Conservation (phyloP, 1,139 yeast species). For the Pichia sp. region DNA sequence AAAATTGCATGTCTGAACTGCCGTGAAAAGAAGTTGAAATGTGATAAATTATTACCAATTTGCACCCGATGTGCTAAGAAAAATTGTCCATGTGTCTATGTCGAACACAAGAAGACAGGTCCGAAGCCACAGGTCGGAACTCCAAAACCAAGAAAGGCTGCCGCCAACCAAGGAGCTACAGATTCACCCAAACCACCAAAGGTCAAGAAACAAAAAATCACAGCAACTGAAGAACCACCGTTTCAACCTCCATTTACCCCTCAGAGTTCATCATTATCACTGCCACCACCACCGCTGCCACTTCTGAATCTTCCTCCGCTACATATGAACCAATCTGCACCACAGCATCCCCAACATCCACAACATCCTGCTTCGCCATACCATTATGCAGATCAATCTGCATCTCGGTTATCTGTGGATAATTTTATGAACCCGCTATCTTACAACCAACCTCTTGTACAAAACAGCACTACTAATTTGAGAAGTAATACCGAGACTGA, state of each 20-base stretch:
- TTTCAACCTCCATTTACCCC: neutral
- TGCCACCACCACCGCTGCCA: too few relatives aligned
- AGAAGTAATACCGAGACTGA: neutral
- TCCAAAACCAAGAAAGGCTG: neutral
- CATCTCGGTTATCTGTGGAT: slow-evolving; percentile 3
- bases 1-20: slow-evolving; percentile 31
- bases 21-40: slow-evolving; percentile 29
- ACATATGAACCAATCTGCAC: neutral
- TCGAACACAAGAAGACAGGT: slow-evolving; percentile 31
- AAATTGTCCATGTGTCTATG: slow-evolving; percentile 24
- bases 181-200: neutral
- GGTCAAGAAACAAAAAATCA: neutral
- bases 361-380: neutral
- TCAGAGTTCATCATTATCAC: too few relatives aligned
- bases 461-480: slow-evolving; percentile 2
- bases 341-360: too few relatives aligned
- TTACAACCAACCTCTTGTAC: slow-evolving; percentile 1
- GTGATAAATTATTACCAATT: slow-evolving; percentile 28
- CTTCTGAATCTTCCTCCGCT: neutral
- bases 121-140: slow-evolving; percentile 25
- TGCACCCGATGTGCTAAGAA: slow-evolving; percentile 27
- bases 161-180: neutral
- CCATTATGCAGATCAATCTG: neutral
- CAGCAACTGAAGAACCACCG: neutral
- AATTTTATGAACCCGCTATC: slow-evolving; percentile 7